Percentiles rank a stretch among this genome's conserved stretches.
phyloP scores from a whole-genome alignment of 192 early-diverging fungal genomes.

The Coemansia sp. region DNA sequence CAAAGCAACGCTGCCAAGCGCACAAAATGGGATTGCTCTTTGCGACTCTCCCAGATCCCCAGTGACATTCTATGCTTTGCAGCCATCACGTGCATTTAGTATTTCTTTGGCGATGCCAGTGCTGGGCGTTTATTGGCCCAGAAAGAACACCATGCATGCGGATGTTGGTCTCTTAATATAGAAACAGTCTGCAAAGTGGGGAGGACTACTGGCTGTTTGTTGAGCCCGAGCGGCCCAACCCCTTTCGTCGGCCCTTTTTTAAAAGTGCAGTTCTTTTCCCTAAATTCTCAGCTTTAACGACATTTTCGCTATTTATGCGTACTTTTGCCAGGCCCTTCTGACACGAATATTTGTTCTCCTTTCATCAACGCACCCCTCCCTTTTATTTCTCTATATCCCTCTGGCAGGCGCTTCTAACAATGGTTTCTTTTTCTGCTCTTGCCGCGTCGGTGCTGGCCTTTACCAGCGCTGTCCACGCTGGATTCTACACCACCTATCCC shows the following conservation, averaged over 20 bases:
- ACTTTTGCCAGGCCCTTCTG: neutral
- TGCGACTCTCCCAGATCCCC: too few species aligned
- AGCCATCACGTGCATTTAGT: neutral
- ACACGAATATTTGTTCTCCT: neutral
- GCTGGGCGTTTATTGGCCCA: neutral
- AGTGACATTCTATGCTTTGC: too few species aligned
- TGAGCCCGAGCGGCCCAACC: neutral
- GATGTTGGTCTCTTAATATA: neutral
- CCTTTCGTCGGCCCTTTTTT: neutral
- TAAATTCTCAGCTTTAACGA: neutral
- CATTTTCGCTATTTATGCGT: conserved; percentile 2
- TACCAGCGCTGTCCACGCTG: conserved; percentile 38
- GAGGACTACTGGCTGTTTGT: neutral
- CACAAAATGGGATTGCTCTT: too few species aligned
- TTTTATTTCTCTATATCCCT: conserved; percentile 2
- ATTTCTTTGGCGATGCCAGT: neutral
- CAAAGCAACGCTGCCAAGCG: too few species aligned
- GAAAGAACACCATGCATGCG: neutral
- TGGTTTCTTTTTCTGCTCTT: conserved; percentile 41
- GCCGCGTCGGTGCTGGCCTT: conserved; percentile 33
- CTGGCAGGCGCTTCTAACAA: conserved; percentile 14
- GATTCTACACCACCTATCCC: conserved; percentile 55
- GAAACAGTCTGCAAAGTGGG: neutral
- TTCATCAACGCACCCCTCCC: neutral
- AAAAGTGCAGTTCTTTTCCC: neutral